Percentiles rank a stretch among this genome's conserved stretches.
These are phyloP conservation scores for Trametes hirsuta DNA, from an alignment of 1,284 basidiomycete genomes.

Conservation along the genomic window DNA sequence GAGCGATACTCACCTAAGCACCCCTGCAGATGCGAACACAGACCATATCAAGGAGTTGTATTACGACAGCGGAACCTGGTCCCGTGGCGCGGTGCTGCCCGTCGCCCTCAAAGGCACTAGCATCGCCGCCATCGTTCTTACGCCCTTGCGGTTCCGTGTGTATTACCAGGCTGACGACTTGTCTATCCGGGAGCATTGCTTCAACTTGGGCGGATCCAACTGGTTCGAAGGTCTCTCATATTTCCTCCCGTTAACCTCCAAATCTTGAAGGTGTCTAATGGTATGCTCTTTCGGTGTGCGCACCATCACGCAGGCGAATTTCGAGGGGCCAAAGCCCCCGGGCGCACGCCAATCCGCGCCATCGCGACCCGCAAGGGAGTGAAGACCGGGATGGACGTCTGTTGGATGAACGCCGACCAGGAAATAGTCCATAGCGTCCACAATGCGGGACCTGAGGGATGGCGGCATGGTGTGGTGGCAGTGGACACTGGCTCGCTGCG, in stretches of 20 bases:
- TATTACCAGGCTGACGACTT: slow-evolving; percentile 1
- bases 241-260: too few relatives aligned
- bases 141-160: not conserved
- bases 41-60: not conserved
- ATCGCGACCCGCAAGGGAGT: too few relatives aligned
- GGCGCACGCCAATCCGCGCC: not conserved
- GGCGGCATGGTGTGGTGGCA: too few relatives aligned
- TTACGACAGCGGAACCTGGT: not conserved
- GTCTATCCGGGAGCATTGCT: not conserved
- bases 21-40: not conserved
- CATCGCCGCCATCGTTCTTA: not conserved
- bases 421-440: too few relatives aligned
- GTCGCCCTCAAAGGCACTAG: not conserved
- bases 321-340: not conserved
- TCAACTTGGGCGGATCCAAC: too few relatives aligned
- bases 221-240: too few relatives aligned
- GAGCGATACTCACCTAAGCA: not conserved
- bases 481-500: too few relatives aligned
- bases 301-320: not conserved
- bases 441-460: too few relatives aligned
- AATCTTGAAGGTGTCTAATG: too few relatives aligned
- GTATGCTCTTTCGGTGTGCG: too few relatives aligned
- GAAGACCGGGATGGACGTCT: too few relatives aligned
- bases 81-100: not conserved
- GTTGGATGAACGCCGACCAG: too few relatives aligned